Conservation (phyloP, 345 rosid genomes). For the Murraya paniculata region DNA sequence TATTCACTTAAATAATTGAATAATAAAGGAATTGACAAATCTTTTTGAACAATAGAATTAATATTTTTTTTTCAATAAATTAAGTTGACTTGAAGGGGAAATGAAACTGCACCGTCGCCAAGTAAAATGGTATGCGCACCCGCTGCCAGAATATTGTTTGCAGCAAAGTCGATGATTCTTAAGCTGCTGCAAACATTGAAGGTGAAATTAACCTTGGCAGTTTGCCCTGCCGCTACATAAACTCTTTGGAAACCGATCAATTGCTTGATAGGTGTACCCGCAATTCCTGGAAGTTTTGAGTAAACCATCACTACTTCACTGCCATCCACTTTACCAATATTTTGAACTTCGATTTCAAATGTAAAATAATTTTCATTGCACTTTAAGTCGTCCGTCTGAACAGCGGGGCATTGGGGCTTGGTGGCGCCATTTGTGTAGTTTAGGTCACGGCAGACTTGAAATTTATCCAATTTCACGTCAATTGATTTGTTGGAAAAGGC, state of each 20-base stretch:
- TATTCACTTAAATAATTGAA: too few relatives aligned
- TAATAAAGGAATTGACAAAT: too few relatives aligned
- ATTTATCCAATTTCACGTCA: not conserved
- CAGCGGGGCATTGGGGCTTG: conserved; percentile 22
- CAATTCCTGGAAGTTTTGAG: conserved; percentile 34
- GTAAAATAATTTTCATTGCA: not conserved
- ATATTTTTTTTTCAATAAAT: not conserved
- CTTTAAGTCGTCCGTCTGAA: not conserved
- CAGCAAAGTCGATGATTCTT: conserved; percentile 14
- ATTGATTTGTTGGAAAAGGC: not conserved
- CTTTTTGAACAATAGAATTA: too few relatives aligned
- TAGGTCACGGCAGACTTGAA: conserved; percentile 27
- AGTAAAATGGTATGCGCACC: conserved; percentile 27
- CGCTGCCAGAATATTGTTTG: conserved; percentile 15
- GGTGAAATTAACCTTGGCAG: not conserved
- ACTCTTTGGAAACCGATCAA: conserved; percentile 38
- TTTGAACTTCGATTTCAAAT: conserved; percentile 21
- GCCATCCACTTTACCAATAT: conserved; percentile 27
- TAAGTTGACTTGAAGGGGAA: not conserved
- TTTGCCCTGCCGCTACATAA: not conserved
- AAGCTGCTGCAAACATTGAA: conserved; percentile 34
- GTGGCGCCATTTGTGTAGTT: not conserved
- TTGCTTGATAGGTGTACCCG: conserved; percentile 19
- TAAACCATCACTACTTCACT: conserved; percentile 30
- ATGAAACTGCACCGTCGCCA: conserved; percentile 19